Evolutionary conservation across 1,284 basidiomycete species (phyloP).

Genomic region (Nidula niveotomentosa): DNA sequence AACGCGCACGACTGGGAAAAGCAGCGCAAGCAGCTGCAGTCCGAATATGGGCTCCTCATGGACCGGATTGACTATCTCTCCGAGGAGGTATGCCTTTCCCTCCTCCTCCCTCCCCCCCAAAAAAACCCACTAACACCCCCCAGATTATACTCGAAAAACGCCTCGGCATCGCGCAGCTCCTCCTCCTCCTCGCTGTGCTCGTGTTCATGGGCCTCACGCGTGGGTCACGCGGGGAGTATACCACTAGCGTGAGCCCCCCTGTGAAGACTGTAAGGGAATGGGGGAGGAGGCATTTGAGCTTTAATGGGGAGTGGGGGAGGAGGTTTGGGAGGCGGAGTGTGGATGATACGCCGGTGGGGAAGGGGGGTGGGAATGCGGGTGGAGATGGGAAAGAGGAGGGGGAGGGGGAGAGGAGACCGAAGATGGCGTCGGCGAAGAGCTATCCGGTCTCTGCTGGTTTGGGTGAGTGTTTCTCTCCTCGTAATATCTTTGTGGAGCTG

Average conservation of each 20-base stretch:
- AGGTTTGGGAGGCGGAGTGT: constrained; percentile 32
- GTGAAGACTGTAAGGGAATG: constrained; percentile 43
- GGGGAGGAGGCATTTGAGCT: constrained; percentile 53
- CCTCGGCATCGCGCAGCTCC: constrained; percentile 80
- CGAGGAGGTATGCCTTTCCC: constrained; percentile 57
- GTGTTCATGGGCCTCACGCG: constrained; percentile 85
- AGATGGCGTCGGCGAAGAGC: neutral
- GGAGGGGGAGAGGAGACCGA: constrained; percentile 3
- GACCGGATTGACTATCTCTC: constrained; percentile 69
- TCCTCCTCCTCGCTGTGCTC: constrained; percentile 75
- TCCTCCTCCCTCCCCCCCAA: neutral
- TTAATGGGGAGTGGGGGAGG: constrained; percentile 54
- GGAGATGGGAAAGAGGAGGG: constrained; percentile 7
- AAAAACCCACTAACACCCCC: too few species aligned
- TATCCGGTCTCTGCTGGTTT: neutral
- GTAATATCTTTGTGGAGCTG: neutral
- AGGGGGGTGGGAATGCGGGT: constrained; percentile 5
- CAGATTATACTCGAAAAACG: constrained; percentile 84
- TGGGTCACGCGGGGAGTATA: constrained; percentile 58
- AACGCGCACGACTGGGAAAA: constrained; percentile 71
- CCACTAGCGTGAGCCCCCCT: constrained; percentile 18
- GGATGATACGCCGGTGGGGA: neutral
- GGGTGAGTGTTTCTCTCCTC: neutral
- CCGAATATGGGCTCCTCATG: constrained; percentile 67
- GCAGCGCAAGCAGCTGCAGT: constrained; percentile 65